Evolutionary conservation across 208 protist species (phyloP), one percentile per base, ranked within the genome.

Genomic region (Wallacemonas sp.): DNA sequence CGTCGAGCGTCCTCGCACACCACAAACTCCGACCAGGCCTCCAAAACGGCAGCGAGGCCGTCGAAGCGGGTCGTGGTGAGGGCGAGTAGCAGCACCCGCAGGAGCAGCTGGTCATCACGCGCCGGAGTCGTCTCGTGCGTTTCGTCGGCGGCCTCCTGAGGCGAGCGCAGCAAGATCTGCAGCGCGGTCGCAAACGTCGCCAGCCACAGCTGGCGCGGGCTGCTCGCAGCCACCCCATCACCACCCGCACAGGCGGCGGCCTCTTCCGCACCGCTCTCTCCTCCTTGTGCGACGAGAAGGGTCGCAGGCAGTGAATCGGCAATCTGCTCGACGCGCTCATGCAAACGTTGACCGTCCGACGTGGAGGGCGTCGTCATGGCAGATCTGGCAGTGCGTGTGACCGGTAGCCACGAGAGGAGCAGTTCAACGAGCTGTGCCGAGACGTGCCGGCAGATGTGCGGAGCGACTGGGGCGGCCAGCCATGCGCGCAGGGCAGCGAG

Each of bases 21-120:
- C 52, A 58, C 52, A 41, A 58, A 58, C n/a, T 43, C 17, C 3
- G 30, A 30, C 52, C 52, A 58, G 30, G 30, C 52, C 52, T 9
- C 23, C 30, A 58, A 4, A 9, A 58, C 52, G 9, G 52, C 23
- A 8, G 52, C 52, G n/a, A n/a, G 29, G 3, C 12, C 30, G 5
- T 33, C 52, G 14, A 38, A 24, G 30, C 38, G 8, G 14, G 9
- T 6, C 36, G 36, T 14, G 14, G 6, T 6, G 36, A 41, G 36
- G 6, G 30, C 1, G 52, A 39, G 30, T 24, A 6, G 14, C 52
- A 58, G n/a, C 26, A 21, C 6, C 2, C 23, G 29, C 29, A 41
- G 0, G 12, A 58, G 24, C n/a, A 55, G 24, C 19, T 24, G 19
- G 24, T 55, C 47, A 32, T 33, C 24, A 19, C 47, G 5, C 26